Conservation (phyloP, 345 rosid genomes). For the Citrus mangshanensis region DNA sequence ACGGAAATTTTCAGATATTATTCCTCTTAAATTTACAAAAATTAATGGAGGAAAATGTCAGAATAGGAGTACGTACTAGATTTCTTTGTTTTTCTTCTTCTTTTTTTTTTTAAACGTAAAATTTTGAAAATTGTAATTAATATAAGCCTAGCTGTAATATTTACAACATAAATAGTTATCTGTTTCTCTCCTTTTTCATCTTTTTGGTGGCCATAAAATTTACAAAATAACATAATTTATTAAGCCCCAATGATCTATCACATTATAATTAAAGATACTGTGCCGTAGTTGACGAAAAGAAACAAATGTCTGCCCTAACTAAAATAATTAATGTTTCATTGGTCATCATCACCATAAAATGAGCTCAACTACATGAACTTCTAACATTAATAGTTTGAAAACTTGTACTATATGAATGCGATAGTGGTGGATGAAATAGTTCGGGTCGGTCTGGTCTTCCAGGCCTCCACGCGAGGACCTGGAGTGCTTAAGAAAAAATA, state of each 20-base stretch:
- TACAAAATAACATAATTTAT: background rate
- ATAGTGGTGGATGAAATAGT: too few relatives aligned
- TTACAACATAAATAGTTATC: background rate
- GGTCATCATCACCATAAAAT: background rate
- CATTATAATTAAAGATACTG: background rate
- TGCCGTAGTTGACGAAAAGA: background rate
- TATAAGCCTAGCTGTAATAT: background rate
- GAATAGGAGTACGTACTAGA: too few relatives aligned
- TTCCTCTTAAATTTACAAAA: too few relatives aligned
- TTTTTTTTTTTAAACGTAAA: too few relatives aligned
- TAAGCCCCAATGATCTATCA: background rate
- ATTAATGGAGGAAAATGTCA: too few relatives aligned
- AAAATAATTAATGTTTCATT: conserved; percentile 2
- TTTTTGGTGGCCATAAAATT: background rate
- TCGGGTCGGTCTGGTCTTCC: too few relatives aligned
- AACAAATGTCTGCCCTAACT: conserved; percentile 1
- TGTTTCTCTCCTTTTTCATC: too few relatives aligned
- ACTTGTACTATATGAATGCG: background rate
- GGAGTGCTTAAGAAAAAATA: too few relatives aligned
- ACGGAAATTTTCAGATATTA: too few relatives aligned
- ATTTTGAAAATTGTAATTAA: too few relatives aligned
- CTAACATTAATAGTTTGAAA: background rate
- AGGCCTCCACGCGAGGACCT: rapidly evolving
- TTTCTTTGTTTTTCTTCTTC: too few relatives aligned
- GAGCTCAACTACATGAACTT: background rate